phyloP scores from a whole-genome alignment of 2,329 filamentous ascomycete species.

The Ascochyta clinopodiicola region DNA sequence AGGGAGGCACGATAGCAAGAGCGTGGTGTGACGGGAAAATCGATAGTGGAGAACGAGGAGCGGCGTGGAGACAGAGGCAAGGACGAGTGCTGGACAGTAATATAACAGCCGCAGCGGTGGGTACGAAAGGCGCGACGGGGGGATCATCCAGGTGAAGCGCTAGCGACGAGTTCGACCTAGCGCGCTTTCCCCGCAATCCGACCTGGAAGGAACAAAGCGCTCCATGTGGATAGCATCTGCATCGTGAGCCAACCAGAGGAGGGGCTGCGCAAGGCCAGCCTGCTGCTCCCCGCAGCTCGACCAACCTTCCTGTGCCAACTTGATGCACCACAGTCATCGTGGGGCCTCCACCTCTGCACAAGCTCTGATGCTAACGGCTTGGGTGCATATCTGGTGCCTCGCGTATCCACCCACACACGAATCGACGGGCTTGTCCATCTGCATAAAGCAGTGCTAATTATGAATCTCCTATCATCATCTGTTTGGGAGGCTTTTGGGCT shows the following conservation, averaged over 20 bases:
- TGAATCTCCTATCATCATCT: conserved; percentile 1
- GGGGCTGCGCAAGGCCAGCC: conserved; percentile 1
- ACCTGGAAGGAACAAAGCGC: conserved; percentile 33
- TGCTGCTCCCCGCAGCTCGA: conserved; percentile 27
- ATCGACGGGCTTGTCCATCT: conserved; percentile 14
- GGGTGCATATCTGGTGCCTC: conserved; percentile 20
- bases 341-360: conserved; percentile 24
- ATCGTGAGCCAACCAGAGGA: conserved; percentile 10
- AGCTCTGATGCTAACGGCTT: conserved; percentile 24
- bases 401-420: conserved; percentile 13
- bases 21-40: conserved; percentile 19
- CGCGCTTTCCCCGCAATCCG: conserved; percentile 44
- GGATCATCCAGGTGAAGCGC: conserved; percentile 4
- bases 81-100: conserved; percentile 31
- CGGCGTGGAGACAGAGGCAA: conserved; percentile 11
- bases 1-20: conserved; percentile 21
- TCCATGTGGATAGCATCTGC: conserved; percentile 24
- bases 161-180: conserved; percentile 23
- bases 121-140: conserved; percentile 13
- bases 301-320: conserved; percentile 28
- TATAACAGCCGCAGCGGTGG: conserved; percentile 28
- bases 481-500: neutral
- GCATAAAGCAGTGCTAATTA: conserved; percentile 14
- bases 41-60: conserved; percentile 13
- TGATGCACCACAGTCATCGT: conserved; percentile 31